phyloP scores from a whole-genome alignment of 2,329 filamentous ascomycete species.

The Penicillium capsulatum region DNA sequence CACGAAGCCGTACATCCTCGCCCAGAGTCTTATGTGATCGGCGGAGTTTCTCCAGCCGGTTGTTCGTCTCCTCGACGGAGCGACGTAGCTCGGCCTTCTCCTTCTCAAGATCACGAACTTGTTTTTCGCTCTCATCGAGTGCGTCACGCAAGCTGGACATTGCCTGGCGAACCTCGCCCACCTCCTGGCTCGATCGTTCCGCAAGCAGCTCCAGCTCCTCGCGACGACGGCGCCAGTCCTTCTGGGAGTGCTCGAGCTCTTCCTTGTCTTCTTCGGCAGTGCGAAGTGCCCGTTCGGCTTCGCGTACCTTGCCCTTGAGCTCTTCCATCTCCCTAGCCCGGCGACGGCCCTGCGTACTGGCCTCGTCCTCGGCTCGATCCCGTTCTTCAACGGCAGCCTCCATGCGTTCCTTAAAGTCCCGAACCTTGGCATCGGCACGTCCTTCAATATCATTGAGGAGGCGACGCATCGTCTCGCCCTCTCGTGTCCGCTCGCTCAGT shows the following conservation, averaged over 20 bases:
- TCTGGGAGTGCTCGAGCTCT: conserved; percentile 68
- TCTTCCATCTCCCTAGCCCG: conserved; percentile 83
- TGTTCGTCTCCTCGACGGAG: conserved; percentile 71
- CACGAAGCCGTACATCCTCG: conserved; percentile 52
- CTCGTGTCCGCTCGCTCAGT: conserved; percentile 79
- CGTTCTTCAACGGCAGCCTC: conserved; percentile 90
- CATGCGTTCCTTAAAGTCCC: conserved; percentile 84
- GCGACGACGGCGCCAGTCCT: conserved; percentile 67
- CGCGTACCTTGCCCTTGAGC: conserved; percentile 69
- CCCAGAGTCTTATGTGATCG: conserved; percentile 61
- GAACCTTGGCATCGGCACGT: conserved; percentile 72
- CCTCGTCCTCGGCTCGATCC: conserved; percentile 87
- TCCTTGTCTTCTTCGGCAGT: conserved; percentile 69
- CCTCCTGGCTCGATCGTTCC: conserved; percentile 66
- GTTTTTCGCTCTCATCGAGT: conserved; percentile 81
- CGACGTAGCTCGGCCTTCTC: conserved; percentile 72
- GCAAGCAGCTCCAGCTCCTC: conserved; percentile 71
- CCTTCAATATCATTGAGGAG: conserved; percentile 82
- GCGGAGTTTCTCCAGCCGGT: conserved; percentile 72
- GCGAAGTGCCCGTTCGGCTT: conserved; percentile 73
- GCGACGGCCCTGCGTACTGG: conserved; percentile 69
- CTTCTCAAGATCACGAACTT: conserved; percentile 76
- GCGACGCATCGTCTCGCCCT: conserved; percentile 90
- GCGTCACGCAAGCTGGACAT: conserved; percentile 74
- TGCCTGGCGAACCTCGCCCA: conserved; percentile 68